Base-by-base conservation (phyloP, 2,329 filamentous ascomycete genomes). In the Talaromyces sp. region DNA sequence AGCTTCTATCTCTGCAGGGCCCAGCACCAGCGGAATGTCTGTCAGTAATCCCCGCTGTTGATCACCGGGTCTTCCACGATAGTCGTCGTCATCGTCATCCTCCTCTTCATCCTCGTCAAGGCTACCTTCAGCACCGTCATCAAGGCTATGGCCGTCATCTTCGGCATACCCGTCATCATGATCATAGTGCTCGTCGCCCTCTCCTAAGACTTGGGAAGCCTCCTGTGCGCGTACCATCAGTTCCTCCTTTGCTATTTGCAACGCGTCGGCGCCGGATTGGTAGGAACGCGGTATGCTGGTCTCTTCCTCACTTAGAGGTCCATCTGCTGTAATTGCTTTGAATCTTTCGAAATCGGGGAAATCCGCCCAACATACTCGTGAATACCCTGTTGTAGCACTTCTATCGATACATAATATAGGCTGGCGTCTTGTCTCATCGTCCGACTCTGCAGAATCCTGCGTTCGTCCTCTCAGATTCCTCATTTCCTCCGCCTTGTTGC, bases 1-100 rank as follows among this genome's bases (percentile, higher is more conserved):
- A 5, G 94, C 92, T 73, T 97, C 93, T 56, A 97, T 97, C 73
- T 97, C 93, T 57, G 91, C 92, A 0, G 93, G 93, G 43, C 95
- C 92, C 31, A 97, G 80, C 37, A 97, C 96, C 64, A 97, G 89
- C 31, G 93, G 93, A 11, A 97, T 91, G 70, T 97, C 93, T 0
- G 93, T 97, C 57, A 97, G 77, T 13, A 97, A 77, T 11, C 93
- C 93, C 17, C 90, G 88, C 68, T 81, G 77, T 61, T 81, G 77
- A 62, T 81, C 78, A 10, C 78, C 75, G 19, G 78, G 75, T 10
- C 78, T 74, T n/a, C 76, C 74, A 50, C 77, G 76, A 56, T 81
- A 81, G 57, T 80, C 75, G 48, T 81, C 79, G 33, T 81, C 77
- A 11, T 78, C 75, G 60, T 80, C 78, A 41, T 83, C 80, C 21